Evolutionary conservation across 352 stramenopile species (phyloP).

Genomic region (Globisporangium takayamanum): DNA sequence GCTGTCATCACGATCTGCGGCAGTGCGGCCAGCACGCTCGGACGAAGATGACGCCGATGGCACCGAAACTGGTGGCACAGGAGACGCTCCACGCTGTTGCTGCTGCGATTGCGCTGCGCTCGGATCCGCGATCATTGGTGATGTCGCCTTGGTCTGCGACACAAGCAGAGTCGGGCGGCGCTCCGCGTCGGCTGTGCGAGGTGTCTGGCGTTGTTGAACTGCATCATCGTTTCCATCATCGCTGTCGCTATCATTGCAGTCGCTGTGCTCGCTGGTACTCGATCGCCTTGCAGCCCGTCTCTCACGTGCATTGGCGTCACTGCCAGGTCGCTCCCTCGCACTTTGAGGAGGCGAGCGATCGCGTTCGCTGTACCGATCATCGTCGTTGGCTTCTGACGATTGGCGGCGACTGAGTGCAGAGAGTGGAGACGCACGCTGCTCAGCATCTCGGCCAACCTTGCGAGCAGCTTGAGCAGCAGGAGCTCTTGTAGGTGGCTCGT

Average conservation of each 20-base stretch:
- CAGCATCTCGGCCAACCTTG: neutral
- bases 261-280: neutral
- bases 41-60: neutral
- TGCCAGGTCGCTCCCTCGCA: neutral
- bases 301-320: neutral
- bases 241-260: conserved; percentile 3
- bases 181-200: conserved; percentile 3
- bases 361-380: neutral
- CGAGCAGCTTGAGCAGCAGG: neutral
- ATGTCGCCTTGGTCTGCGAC: conserved; percentile 52
- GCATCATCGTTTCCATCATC: conserved; percentile 11
- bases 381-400: neutral
- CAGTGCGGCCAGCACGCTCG: neutral
- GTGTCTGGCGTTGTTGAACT: neutral
- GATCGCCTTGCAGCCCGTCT: neutral
- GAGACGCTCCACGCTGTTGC: conserved; percentile 2
- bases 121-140: conserved; percentile 5
- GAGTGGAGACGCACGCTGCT: neutral
- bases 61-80: conserved; percentile 11
- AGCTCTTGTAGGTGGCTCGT: neutral
- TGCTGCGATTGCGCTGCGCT: conserved; percentile 6
- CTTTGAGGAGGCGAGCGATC: neutral
- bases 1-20: neutral
- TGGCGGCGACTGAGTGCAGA: neutral
- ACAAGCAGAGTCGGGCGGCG: conserved; percentile 34